Conservation (phyloP, 2,329 filamentous ascomycete species). For the Alternaria brassicicola region DNA sequence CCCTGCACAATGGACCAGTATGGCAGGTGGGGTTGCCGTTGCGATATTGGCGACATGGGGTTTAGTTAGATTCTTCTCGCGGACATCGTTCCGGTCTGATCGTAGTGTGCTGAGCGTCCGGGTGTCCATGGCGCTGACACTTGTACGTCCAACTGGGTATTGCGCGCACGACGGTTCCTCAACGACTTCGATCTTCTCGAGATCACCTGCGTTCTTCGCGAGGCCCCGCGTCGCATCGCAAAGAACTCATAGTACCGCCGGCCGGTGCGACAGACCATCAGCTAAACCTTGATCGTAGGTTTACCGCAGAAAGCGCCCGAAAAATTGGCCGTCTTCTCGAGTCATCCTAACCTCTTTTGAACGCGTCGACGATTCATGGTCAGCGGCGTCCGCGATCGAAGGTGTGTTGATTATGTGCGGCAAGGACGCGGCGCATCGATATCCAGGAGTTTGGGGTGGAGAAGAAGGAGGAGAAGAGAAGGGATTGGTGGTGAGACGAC, state of each 20-base stretch:
- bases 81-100: neutral
- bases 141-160: neutral
- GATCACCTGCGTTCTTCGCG: neutral
- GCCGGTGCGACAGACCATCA: neutral
- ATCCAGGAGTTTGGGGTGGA: neutral
- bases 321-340: neutral
- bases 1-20: neutral
- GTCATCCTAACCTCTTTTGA: neutral
- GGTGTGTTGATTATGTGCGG: neutral
- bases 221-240: neutral
- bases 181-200: neutral
- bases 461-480: neutral
- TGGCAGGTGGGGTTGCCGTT: neutral
- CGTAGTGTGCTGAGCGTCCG: neutral
- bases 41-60: neutral
- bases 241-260: neutral
- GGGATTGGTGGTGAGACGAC: neutral
- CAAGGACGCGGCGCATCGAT: neutral
- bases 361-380: neutral
- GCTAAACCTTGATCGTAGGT: neutral
- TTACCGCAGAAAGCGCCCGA: neutral
- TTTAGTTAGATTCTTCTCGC: neutral
- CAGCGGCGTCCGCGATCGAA: neutral
- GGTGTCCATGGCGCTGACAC: neutral
- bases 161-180: neutral